Evolutionary conservation across 306 rosid genomes (phyloP).

Genomic region (Cicer chorassanicum): DNA sequence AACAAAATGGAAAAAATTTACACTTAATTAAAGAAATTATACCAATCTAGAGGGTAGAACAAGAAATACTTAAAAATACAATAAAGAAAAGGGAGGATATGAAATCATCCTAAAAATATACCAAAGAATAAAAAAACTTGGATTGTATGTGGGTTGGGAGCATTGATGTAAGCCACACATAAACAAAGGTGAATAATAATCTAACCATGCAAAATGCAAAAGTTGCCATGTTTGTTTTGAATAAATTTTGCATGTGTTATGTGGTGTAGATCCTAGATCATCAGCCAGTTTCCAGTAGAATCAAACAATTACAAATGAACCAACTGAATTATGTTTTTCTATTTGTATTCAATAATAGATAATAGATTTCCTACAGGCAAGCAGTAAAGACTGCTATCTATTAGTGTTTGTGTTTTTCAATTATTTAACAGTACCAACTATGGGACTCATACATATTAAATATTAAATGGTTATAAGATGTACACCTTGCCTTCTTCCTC

Average conservation of each 20-base stretch:
- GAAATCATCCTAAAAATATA: slow-evolving; percentile 5
- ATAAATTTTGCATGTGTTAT: not conserved
- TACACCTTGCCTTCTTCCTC: slow-evolving; percentile 80
- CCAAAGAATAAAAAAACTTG: not conserved
- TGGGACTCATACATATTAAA: not conserved
- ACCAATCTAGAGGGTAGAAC: not conserved
- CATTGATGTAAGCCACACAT: slow-evolving; percentile 22
- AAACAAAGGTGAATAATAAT: not conserved
- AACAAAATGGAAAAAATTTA: slow-evolving; percentile 9
- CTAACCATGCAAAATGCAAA: slow-evolving; percentile 7
- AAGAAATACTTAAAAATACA: not conserved
- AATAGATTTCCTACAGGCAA: not conserved
- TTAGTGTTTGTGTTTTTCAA: not conserved
- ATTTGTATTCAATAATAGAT: not conserved
- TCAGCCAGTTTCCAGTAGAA: slow-evolving; percentile 11
- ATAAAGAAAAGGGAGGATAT: slow-evolving; percentile 5
- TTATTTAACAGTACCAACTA: not conserved
- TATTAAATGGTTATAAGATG: slow-evolving; percentile 14
- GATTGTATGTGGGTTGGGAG: slow-evolving; percentile 2
- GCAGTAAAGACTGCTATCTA: slow-evolving; percentile 2
- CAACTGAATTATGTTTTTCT: slow-evolving; percentile 15
- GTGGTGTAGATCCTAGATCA: not conserved
- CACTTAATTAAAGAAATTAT: not conserved
- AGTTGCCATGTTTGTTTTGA: not conserved
- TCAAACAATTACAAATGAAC: slow-evolving; percentile 10